A percentile compares a stretch with the other conserved stretches of the same genome.
phyloP scores from a whole-genome alignment of 2,329 filamentous ascomycete genomes.

The Xylariaceae sp. region DNA sequence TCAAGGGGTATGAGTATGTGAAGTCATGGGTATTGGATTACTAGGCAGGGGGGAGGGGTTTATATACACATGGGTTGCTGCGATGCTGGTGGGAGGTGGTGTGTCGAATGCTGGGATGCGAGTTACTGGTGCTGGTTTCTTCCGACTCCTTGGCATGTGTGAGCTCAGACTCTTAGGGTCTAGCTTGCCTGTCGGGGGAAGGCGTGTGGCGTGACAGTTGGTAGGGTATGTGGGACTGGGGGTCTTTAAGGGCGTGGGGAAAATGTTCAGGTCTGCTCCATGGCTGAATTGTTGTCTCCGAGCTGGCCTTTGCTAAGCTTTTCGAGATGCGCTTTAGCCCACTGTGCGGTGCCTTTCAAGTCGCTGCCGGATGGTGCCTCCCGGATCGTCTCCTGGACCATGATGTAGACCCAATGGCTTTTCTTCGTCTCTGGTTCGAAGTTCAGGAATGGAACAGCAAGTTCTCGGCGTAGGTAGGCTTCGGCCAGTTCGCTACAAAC shows the following conservation, averaged over 20 bases:
- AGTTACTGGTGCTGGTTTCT: slow-evolving; percentile 28
- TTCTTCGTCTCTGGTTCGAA: too few relatives aligned
- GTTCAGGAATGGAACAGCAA: slow-evolving; percentile 78
- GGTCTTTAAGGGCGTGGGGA: slow-evolving; percentile 6
- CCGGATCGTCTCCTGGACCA: slow-evolving; percentile 88
- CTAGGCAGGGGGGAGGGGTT: slow-evolving; percentile 27
- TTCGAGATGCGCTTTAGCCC: slow-evolving; percentile 87
- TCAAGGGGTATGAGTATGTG: slow-evolving; percentile 21
- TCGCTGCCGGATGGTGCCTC: slow-evolving; percentile 83
- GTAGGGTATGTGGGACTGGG: slow-evolving; percentile 16
- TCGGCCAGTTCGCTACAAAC: slow-evolving; percentile 82
- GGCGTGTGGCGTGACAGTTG: slow-evolving; percentile 25
- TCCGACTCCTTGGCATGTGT: slow-evolving; percentile 27
- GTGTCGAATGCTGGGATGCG: slow-evolving; percentile 8
- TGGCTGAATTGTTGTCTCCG: slow-evolving; percentile 50
- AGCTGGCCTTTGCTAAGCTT: slow-evolving; percentile 69
- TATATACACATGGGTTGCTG: slow-evolving; percentile 34
- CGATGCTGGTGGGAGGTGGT: slow-evolving; percentile 13
- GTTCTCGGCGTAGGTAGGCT: slow-evolving; percentile 86
- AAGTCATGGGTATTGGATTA: slow-evolving; percentile 32
- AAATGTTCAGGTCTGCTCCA: slow-evolving; percentile 47
- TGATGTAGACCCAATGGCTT: slow-evolving; percentile 75
- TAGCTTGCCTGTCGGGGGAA: slow-evolving; percentile 29
- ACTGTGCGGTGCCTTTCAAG: slow-evolving; percentile 91
- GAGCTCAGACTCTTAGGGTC: slow-evolving; percentile 19